phyloP scores from a whole-genome alignment of 2,329 filamentous ascomycete genomes.

The Chaetomium sp. region DNA sequence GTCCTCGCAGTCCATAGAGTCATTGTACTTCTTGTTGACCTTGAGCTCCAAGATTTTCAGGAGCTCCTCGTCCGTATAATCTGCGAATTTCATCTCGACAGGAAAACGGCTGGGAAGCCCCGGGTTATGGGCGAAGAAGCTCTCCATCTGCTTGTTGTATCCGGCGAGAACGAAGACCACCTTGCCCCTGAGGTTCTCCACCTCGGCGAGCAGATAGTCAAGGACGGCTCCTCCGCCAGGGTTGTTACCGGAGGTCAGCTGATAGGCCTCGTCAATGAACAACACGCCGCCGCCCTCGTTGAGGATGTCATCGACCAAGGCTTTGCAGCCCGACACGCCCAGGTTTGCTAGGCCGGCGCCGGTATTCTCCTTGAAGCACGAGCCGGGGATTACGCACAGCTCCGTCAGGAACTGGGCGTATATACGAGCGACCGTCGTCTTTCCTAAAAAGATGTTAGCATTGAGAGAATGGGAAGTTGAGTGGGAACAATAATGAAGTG shows the following conservation, averaged over 20 bases:
- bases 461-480: constrained; percentile 18
- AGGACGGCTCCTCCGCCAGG: constrained; percentile 62
- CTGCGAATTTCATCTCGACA: constrained; percentile 64
- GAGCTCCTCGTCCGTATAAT: constrained; percentile 69
- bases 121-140: constrained; percentile 73
- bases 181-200: constrained; percentile 71
- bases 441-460: constrained; percentile 48
- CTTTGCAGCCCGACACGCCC: constrained; percentile 61
- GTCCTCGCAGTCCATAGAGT: constrained; percentile 61
- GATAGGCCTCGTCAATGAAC: constrained; percentile 81
- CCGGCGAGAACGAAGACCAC: constrained; percentile 73
- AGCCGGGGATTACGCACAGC: constrained; percentile 63
- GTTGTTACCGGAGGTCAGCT: constrained; percentile 63
- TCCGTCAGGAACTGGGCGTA: constrained; percentile 68
- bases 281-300: constrained; percentile 65
- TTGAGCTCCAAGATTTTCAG: constrained; percentile 59
- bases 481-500: not conserved
- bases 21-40: constrained; percentile 56
- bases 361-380: constrained; percentile 65
- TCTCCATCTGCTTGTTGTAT: constrained; percentile 74
- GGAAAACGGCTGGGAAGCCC: constrained; percentile 72
- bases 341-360: constrained; percentile 66
- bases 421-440: constrained; percentile 74
- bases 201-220: constrained; percentile 70
- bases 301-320: constrained; percentile 58